Evolutionary conservation across 495 filamentous ascomycete species (phyloP).

Genomic region (Trichoderma gamsii): DNA sequence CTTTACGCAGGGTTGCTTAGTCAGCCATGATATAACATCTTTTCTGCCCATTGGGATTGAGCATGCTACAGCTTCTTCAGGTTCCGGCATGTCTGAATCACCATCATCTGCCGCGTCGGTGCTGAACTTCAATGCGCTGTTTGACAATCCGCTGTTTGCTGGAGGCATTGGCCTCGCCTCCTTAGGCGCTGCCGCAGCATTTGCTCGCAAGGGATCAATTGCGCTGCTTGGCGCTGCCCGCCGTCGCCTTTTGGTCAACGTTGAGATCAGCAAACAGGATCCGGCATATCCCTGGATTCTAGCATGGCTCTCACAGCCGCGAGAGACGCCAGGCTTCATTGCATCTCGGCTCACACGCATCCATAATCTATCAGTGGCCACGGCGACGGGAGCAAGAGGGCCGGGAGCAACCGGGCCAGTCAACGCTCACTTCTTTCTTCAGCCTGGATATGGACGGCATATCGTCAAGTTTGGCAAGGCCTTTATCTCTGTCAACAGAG

Average conservation of each 20-base stretch:
- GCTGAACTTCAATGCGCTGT: constrained; percentile 44
- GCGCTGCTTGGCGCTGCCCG: constrained; percentile 65
- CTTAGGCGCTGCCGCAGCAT: constrained; percentile 68
- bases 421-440: constrained; percentile 75
- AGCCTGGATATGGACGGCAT: constrained; percentile 84
- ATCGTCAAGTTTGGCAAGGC: constrained; percentile 73
- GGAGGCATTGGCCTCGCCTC: constrained; percentile 78
- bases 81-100: constrained; percentile 9
- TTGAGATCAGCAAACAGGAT: constrained; percentile 91
- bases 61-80: neutral
- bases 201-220: constrained; percentile 67
- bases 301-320: constrained; percentile 85
- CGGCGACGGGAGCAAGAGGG: constrained; percentile 47
- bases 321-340: constrained; percentile 44
- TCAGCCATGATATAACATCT: neutral
- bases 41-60: neutral
- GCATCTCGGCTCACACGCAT: constrained; percentile 43
- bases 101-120: constrained; percentile 20
- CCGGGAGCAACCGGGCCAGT: constrained; percentile 62
- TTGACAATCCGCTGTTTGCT: constrained; percentile 53
- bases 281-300: constrained; percentile 92
- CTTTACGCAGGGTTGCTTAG: neutral
- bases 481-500: constrained; percentile 77
- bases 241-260: constrained; percentile 82
- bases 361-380: constrained; percentile 44